These are phyloP conservation scores for Dipsacomyces acuminosporus DNA, from an alignment of 371 early-diverging fungal genomes.

Conservation along the genomic window DNA sequence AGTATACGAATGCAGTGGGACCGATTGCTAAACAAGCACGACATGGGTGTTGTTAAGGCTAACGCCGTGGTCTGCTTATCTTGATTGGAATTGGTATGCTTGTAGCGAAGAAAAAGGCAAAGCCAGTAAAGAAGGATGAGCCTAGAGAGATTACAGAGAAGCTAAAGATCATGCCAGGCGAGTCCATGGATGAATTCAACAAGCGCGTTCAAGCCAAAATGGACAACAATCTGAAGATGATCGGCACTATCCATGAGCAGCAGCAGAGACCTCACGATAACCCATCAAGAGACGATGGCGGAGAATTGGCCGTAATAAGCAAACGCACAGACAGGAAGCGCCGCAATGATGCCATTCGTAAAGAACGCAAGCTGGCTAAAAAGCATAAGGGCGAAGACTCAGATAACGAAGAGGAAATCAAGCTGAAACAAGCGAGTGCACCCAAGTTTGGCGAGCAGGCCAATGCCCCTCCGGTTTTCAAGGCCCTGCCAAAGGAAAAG, in stretches of 20 bases:
- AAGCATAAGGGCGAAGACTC: conserved; percentile 7
- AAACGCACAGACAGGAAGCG: conserved; percentile 27
- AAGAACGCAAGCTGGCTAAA: conserved; percentile 30
- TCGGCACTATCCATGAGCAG: conserved; percentile 12
- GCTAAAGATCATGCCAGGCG: conserved; percentile 31
- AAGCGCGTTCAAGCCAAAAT: conserved; percentile 29
- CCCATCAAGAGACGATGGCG: conserved; percentile 24
- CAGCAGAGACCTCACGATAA: conserved; percentile 2
- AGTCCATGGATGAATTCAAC: conserved; percentile 28
- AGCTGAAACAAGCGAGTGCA: not conserved
- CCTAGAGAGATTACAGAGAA: conserved; percentile 41
- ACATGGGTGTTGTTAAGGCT: too few species aligned
- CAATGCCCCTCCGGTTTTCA: conserved; percentile 37
- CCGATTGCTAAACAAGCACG: too few species aligned
- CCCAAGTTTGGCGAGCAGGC: conserved; percentile 44
- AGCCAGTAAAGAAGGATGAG: conserved; percentile 29
- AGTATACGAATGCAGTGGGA: too few species aligned
- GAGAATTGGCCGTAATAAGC: conserved; percentile 9
- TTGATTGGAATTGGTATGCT: too few species aligned
- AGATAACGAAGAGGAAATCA: conserved; percentile 8
- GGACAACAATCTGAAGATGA: conserved; percentile 23
- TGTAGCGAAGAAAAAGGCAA: conserved; percentile 17
- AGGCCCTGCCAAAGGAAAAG: conserved; percentile 31
- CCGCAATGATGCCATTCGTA: conserved; percentile 21
- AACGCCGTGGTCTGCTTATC: too few species aligned